Conservation (phyloP, 495 filamentous ascomycete genomes). For the Penicillium verhagenii region DNA sequence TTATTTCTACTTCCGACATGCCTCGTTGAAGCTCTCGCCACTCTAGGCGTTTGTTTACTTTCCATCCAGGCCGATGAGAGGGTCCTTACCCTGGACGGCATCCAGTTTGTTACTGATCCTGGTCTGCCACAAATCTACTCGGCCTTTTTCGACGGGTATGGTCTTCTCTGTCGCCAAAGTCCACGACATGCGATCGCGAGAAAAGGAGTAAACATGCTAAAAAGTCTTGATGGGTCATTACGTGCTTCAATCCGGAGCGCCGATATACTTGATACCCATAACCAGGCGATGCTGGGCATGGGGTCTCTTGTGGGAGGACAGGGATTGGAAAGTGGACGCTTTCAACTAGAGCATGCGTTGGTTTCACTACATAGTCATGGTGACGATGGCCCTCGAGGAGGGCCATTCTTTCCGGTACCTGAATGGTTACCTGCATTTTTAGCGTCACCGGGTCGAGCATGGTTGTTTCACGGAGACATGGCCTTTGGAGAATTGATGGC, state of each 20-base stretch:
- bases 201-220: constrained; percentile 9
- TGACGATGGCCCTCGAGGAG: not conserved
- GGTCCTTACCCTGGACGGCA: constrained; percentile 6
- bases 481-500: constrained; percentile 11
- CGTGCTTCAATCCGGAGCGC: not conserved
- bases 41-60: constrained; percentile 16
- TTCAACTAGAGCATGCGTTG: constrained; percentile 16
- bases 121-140: constrained; percentile 7
- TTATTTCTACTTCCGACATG: constrained; percentile 11
- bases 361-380: constrained; percentile 12
- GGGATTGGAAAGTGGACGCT: not conserved
- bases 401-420: constrained; percentile 3
- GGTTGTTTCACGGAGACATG: constrained; percentile 13
- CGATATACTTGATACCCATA: not conserved
- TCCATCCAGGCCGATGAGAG: constrained; percentile 15
- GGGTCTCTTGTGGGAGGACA: not conserved
- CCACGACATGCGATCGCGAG: constrained; percentile 10
- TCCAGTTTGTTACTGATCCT: constrained; percentile 8
- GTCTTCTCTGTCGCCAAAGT: constrained; percentile 12
- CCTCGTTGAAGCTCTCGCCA: constrained; percentile 13
- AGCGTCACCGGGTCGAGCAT: constrained; percentile 13
- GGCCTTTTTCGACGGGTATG: constrained; percentile 9
- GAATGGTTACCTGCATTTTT: constrained; percentile 18
- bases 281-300: not conserved
- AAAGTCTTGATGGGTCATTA: constrained; percentile 10